Percentiles rank a stretch among this genome's conserved stretches.
Conservation (phyloP, 176 grass and related monocot species). For the Lolium multiflorum region DNA sequence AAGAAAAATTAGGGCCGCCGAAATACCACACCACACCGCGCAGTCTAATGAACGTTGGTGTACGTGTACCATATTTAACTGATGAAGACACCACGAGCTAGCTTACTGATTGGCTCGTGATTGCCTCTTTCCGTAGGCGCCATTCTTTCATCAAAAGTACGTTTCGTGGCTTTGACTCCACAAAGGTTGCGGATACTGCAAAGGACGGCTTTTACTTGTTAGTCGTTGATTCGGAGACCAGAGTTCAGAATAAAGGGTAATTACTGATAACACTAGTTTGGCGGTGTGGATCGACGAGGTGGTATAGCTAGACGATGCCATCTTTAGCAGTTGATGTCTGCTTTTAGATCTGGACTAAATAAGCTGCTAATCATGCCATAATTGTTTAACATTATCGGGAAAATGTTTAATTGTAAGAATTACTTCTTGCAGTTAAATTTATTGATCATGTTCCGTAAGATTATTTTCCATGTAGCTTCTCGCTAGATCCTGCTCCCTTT, state of each 20-base stretch:
- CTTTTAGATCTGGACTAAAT: too few species aligned
- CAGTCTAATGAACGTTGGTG: too few species aligned
- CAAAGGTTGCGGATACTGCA: neutral
- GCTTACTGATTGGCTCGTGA: constrained; percentile 28
- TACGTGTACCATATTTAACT: too few species aligned
- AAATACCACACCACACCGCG: too few species aligned
- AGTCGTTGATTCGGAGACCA: neutral
- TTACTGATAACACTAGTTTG: neutral
- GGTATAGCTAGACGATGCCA: neutral
- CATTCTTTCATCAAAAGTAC: constrained; percentile 39
- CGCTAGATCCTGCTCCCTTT: too few species aligned
- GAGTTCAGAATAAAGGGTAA: neutral
- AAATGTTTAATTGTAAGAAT: too few species aligned
- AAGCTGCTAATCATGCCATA: too few species aligned
- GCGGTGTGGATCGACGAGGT: neutral
- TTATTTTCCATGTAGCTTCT: too few species aligned
- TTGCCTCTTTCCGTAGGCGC: constrained; percentile 26
- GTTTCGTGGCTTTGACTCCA: constrained; percentile 9
- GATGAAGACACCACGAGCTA: neutral
- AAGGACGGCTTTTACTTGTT: neutral
- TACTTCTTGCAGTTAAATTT: too few species aligned
- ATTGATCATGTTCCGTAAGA: too few species aligned
- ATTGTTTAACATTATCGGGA: too few species aligned
- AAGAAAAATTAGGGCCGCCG: too few species aligned
- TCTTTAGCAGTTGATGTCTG: neutral